Conservation (phyloP, 2,329 filamentous ascomycete genomes). For the Dactylellina parvicollis region DNA sequence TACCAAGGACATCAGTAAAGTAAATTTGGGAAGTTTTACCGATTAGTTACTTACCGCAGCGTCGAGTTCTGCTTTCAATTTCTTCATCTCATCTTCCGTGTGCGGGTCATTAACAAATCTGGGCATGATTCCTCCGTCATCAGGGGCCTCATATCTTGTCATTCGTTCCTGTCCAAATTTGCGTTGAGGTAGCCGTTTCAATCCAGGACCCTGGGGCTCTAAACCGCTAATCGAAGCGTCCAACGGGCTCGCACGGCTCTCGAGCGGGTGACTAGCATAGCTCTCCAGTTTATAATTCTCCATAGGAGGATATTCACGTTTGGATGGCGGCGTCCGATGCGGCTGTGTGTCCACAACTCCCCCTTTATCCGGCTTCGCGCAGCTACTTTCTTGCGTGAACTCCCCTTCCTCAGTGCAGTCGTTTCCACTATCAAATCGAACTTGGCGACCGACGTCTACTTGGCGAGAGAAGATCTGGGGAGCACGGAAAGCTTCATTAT, state of each 20-base stretch:
- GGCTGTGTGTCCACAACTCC: conserved; percentile 1
- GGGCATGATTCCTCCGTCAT: neutral
- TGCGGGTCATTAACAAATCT: neutral
- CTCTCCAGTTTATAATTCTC: no score
- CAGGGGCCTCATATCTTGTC: neutral
- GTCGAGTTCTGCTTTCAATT: neutral
- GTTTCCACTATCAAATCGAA: conserved; percentile 14
- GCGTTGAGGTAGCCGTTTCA: conserved; percentile 18
- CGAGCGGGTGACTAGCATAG: no score
- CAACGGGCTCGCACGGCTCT: neutral
- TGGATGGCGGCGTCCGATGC: neutral
- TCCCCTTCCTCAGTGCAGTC: neutral
- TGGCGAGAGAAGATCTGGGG: no score
- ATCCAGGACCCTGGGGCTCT: conserved; percentile 1
- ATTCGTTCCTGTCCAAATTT: neutral
- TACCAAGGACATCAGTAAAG: neutral
- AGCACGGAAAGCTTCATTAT: no score
- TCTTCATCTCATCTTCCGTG: conserved; percentile 15
- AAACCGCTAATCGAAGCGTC: neutral
- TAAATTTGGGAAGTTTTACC: neutral
- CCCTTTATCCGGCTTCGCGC: neutral
- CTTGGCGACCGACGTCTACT: no score
- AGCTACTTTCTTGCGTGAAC: neutral
- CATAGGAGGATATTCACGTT: no score
- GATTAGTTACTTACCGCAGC: conserved; percentile 14